Evolutionary conservation across 2,329 filamentous ascomycete species (phyloP).

Genomic region (Cladosporium oxysporum): DNA sequence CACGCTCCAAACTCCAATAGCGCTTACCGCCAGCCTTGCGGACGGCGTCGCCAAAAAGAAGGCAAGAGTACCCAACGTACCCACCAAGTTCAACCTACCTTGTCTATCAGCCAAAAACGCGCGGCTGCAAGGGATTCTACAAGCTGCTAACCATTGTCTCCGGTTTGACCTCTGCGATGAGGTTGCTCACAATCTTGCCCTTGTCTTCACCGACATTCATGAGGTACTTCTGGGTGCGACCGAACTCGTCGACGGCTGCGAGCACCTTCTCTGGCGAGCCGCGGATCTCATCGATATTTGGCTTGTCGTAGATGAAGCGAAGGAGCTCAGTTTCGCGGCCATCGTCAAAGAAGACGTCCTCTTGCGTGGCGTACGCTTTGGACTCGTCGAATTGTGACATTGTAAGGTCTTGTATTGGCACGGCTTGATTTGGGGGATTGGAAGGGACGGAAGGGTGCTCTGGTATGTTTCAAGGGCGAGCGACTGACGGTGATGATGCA

Average conservation of each 20-base stretch:
- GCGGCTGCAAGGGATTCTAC: slow-evolving; percentile 16
- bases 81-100: slow-evolving; percentile 70
- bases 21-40: slow-evolving; percentile 62
- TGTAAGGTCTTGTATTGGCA: background rate
- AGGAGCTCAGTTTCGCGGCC: slow-evolving; percentile 74
- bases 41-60: slow-evolving; percentile 70
- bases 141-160: slow-evolving; percentile 57
- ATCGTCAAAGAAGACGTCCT: slow-evolving; percentile 59
- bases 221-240: slow-evolving; percentile 65
- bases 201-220: slow-evolving; percentile 82
- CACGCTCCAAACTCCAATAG: slow-evolving; percentile 73
- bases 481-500: background rate
- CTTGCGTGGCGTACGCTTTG: slow-evolving; percentile 52
- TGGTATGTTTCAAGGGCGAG: background rate
- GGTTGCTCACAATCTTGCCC: slow-evolving; percentile 66
- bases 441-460: background rate
- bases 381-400: slow-evolving; percentile 41
- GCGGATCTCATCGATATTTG: slow-evolving; percentile 63
- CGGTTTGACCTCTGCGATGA: slow-evolving; percentile 69
- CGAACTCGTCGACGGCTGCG: slow-evolving; percentile 70
- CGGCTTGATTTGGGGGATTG: background rate
- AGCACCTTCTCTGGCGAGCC: slow-evolving; percentile 66
- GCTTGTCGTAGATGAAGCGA: slow-evolving; percentile 65
- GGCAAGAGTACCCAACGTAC: slow-evolving; percentile 79
- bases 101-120: slow-evolving; percentile 25